These are phyloP conservation scores for Cercospora sp. DNA, from an alignment of 2,329 filamentous ascomycete species.

Conservation along the genomic window DNA sequence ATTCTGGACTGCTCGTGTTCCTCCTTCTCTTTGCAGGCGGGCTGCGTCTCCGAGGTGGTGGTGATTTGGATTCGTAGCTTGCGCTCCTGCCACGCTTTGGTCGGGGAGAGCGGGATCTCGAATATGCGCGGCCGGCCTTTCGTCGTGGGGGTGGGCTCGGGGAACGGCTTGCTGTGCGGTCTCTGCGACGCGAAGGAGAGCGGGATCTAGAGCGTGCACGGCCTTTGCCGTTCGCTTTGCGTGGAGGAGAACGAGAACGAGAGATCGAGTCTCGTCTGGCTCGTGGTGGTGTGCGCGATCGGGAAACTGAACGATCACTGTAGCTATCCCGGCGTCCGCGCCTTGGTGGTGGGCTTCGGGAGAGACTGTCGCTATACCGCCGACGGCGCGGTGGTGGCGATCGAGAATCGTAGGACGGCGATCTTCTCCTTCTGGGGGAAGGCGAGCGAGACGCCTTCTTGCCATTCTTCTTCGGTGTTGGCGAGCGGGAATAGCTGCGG, in stretches of 20 bases:
- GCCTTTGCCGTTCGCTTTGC: slow-evolving; percentile 6
- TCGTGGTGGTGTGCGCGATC: slow-evolving; percentile 37
- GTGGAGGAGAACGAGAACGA: slow-evolving; percentile 34
- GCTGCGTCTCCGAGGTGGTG: slow-evolving; percentile 19
- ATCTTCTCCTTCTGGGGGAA: slow-evolving; percentile 25
- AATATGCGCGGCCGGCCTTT: slow-evolving; percentile 19
- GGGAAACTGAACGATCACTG: slow-evolving; percentile 23
- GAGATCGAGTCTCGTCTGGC: slow-evolving; percentile 29
- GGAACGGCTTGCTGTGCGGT: slow-evolving; percentile 30
- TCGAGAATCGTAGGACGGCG: slow-evolving; percentile 31
- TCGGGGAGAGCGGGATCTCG: slow-evolving; percentile 25
- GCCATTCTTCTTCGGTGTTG: slow-evolving; percentile 19
- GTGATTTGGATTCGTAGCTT: slow-evolving; percentile 30
- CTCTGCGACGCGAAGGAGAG: slow-evolving; percentile 26
- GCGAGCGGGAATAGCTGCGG: slow-evolving; percentile 26
- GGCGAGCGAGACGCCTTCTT: slow-evolving; percentile 24
- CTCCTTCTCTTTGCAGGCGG: slow-evolving; percentile 32
- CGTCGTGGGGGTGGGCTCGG: slow-evolving; percentile 28
- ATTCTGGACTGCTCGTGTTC: slow-evolving; percentile 36
- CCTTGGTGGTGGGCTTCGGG: slow-evolving; percentile 27
- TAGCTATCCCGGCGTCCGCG: slow-evolving; percentile 29
- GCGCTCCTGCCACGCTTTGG: slow-evolving; percentile 28
- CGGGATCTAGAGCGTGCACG: not conserved
- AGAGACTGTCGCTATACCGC: slow-evolving; percentile 19
- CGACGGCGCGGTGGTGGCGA: slow-evolving; percentile 30